Evolutionary conservation across 75 land plant genomes (phyloP), one percentile per base, ranked within the genome.

Genomic region (Cunninghamia lanceolata): DNA sequence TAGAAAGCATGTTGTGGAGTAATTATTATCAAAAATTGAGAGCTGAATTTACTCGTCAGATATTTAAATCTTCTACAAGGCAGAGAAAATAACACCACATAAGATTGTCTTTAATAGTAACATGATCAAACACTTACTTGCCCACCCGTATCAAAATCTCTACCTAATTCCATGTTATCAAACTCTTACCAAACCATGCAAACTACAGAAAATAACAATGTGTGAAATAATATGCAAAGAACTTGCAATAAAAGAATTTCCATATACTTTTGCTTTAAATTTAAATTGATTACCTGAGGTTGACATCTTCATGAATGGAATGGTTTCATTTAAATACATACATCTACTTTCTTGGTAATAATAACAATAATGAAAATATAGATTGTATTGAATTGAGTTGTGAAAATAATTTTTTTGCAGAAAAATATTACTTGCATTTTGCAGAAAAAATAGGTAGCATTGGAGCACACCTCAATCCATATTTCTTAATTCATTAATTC

Each of bases 111-210:
- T 47, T 63, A 39, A 32, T 28, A 32, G 42, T 30, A 75, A 40
- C 16, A 43, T 54, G 75, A 38, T 3, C 28, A 79, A 73, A 68
- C 16, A 54, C 21, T 21, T 82, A 96, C 98, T 95, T 96, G 98
- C 19, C 98, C 98, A 84, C 98, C 98, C 68, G 98, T 96, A 82
- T 96, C 98, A 30, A 95, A 93, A 88, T 96, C 98, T 43, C 98
- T 92, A 42, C 98, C 98, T 47, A 96, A 94, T 89, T 96, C 98
- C 98, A 96, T 96, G 75, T 95, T 91, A 63, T 96, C 98, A 30
- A 96, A n/a, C 98, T 46, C 98, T 95, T 28, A 96, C 98, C 42
- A 96, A 88, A 38, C 98, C 98, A 91, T 96, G 98, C 87, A 96
- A 86, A 84, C 98, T 96, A 90, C 63, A 39, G 6, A 59, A 25